Base-by-base conservation (phyloP, 805 yeast genomes). In the Pichia insulana region DNA sequence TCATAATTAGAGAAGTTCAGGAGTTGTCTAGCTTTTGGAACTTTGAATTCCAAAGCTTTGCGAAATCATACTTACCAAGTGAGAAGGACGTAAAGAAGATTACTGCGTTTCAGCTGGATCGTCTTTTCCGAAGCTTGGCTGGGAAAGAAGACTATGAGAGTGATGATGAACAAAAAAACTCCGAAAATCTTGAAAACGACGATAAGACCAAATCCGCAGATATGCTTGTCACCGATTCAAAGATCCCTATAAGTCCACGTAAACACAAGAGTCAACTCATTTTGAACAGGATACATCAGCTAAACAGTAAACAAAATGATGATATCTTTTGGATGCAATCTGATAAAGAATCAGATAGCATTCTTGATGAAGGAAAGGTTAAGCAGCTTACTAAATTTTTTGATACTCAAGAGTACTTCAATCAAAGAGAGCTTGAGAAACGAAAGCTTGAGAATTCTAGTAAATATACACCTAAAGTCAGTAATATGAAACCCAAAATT, bases 1-100 rank as follows among this genome's bases (percentile, higher is more conserved):
- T 74, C 0, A 73, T 83, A 2, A 62, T 88, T 22, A 67, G 90
- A 51, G 73, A 73, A 30, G 68, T 90, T 15, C 96, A 90, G 54
- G 88, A 83, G 43, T 64, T 80, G 25, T 89, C 95, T 3, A 88
- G 86, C 18, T 74, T 69, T 33, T 92, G 97, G 97, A 96, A 90
- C 61, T 53, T 62, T 18, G 95, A 82, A 44, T 88, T 92, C 53
- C 71, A 76, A 30, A 83, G 76, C 7, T 90, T 92, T 63, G 97
- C 85, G 46, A 71, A 72, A 35, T 70, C 71, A 17, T 92, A 74
- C 56, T 71, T 90, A 46, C 97, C 97, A 1, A 78, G 95, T 8
- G 97, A 92, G 59, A 85, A 81, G 54, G 98, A 92, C 69, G 84
- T 92, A 50, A 80, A 95, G 5, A 71, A 86, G 48, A 84, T 92